A percentile compares a stretch with the other conserved stretches of the same genome.
These are phyloP conservation scores for Xerocomellus amylosporus DNA, from an alignment of 768 basidiomycete species.

Conservation along the genomic window DNA sequence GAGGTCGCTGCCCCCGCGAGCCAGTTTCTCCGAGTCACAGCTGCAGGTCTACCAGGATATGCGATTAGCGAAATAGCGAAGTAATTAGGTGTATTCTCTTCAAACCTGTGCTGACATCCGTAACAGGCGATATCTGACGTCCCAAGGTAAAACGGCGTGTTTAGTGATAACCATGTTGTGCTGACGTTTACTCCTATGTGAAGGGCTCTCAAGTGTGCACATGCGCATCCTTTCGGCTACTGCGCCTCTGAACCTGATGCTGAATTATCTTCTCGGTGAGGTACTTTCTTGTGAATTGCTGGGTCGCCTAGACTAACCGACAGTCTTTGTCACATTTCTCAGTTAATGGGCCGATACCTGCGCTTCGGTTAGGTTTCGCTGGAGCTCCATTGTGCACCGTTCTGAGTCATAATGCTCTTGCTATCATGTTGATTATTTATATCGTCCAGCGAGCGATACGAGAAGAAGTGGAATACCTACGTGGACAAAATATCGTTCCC, in stretches of 20 bases:
- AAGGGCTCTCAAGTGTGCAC: conserved; percentile 25
- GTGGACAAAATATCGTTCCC: conserved; percentile 1
- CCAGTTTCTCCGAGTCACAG: conserved; percentile 38
- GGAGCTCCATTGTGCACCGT: conserved; percentile 29
- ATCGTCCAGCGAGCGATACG: conserved; percentile 20
- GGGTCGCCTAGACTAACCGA: not conserved
- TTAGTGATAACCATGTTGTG: not conserved
- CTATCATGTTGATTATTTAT: conserved; percentile 19
- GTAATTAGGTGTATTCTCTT: conserved; percentile 10
- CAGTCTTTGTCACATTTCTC: not conserved
- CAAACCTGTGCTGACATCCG: not conserved
- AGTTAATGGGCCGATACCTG: conserved; percentile 28
- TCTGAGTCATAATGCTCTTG: conserved; percentile 26
- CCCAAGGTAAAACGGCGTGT: conserved; percentile 14
- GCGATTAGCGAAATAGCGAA: conserved; percentile 42
- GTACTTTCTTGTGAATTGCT: not conserved
- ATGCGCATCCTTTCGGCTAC: conserved; percentile 21
- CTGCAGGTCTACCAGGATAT: conserved; percentile 47
- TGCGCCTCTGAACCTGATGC: conserved; percentile 21
- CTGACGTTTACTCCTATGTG: not conserved
- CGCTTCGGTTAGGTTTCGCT: conserved; percentile 25
- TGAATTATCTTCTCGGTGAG: conserved; percentile 29
- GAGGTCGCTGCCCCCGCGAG: conserved; percentile 40
- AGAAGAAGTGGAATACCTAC: conserved; percentile 18
- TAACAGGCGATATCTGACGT: conserved; percentile 20